Conservation (phyloP, 1,139 yeast species). For the Petasospora fabianii region DNA sequence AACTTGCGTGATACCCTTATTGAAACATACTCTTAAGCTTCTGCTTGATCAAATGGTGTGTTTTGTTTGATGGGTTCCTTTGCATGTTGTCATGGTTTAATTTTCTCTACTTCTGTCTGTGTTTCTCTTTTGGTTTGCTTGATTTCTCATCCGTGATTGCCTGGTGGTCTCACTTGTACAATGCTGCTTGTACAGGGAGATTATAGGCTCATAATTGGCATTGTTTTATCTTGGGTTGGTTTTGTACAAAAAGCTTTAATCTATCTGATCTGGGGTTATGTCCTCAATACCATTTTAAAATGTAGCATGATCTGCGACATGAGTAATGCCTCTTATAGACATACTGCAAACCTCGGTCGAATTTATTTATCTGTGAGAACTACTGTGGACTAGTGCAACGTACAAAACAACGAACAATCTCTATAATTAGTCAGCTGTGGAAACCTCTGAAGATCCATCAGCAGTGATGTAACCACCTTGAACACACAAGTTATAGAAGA, state of each 20-base stretch:
- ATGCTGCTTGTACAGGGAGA: background rate
- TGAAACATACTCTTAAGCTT: conserved; percentile 68
- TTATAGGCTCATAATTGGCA: conserved; percentile 1
- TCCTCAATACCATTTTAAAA: background rate
- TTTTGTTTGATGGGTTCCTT: conserved; percentile 4
- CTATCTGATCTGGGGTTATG: background rate
- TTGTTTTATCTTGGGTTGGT: conserved; percentile 4
- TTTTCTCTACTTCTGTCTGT: conserved; percentile 1
- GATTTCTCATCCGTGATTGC: background rate
- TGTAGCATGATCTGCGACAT: no score
- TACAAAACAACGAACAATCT: no score
- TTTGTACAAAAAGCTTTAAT: conserved; percentile 1
- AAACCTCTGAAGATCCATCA: no score
- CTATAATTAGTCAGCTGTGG: no score
- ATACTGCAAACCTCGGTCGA: no score
- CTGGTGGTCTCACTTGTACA: background rate
- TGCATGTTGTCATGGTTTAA: conserved; percentile 12
- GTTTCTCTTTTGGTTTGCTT: conserved; percentile 8
- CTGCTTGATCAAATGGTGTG: background rate
- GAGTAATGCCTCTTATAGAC: no score
- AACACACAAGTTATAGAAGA: conserved; percentile 68
- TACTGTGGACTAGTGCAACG: no score
- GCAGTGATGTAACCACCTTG: conserved; percentile 38
- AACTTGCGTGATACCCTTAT: conserved; percentile 86
- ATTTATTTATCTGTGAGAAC: no score